Evolutionary conservation across 2,329 filamentous ascomycete species (phyloP).

Genomic region (Zymoseptoria tritici): DNA sequence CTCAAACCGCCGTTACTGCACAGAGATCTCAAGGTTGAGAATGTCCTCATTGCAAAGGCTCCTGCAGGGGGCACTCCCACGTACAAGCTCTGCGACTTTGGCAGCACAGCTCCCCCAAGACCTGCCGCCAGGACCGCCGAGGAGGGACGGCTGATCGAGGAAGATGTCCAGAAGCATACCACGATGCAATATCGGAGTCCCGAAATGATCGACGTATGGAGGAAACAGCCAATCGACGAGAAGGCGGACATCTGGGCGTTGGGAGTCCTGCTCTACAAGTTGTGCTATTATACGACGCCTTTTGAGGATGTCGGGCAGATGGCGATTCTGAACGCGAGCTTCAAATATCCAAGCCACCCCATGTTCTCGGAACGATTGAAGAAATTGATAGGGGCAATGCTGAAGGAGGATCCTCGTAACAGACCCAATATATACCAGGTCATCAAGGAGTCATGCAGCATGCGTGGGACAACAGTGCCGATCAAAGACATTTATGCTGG

Average conservation of each 20-base stretch:
- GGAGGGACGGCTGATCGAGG: slow-evolving; percentile 87
- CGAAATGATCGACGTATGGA: slow-evolving; percentile 97
- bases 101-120: slow-evolving; percentile 75
- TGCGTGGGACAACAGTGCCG: slow-evolving; percentile 77
- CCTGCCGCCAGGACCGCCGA: slow-evolving; percentile 78
- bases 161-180: slow-evolving; percentile 94
- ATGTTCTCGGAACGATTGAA: slow-evolving; percentile 85
- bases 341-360: slow-evolving; percentile 82
- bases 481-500: slow-evolving; percentile 65
- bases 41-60: slow-evolving; percentile 70
- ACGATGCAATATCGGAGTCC: slow-evolving; percentile 96
- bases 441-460: slow-evolving; percentile 73
- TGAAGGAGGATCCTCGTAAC: slow-evolving; percentile 70
- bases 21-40: slow-evolving; percentile 94
- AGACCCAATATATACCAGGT: slow-evolving; percentile 94
- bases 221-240: slow-evolving; percentile 93
- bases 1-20: slow-evolving; percentile 88
- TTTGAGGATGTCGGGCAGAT: slow-evolving; percentile 97
- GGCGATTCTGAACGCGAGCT: slow-evolving; percentile 92
- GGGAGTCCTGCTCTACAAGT: slow-evolving; percentile 90
- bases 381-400: slow-evolving; percentile 84
- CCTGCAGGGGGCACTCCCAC: slow-evolving; percentile 53
- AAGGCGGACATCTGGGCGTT: slow-evolving; percentile 98
- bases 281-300: slow-evolving; percentile 98
- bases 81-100: slow-evolving; percentile 98